Percentiles rank a stretch among this genome's conserved stretches.
phyloP scores from a whole-genome alignment of 192 early-diverging fungal genomes.

The Powellomyces hirtus region DNA sequence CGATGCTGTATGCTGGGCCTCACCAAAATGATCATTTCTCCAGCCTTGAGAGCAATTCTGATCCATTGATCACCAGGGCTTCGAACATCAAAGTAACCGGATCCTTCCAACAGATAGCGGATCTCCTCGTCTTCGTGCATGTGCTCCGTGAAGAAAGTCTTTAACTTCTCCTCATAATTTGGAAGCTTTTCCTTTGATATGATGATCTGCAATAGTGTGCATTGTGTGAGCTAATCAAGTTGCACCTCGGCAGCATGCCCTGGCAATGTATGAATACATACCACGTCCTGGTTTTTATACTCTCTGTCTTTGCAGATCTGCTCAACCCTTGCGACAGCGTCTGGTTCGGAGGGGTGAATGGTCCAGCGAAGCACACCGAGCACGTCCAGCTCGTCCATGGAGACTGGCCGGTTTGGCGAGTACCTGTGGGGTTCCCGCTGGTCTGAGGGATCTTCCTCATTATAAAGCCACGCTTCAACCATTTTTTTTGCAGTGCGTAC shows the following conservation, averaged over 20 bases:
- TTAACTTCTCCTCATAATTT: constrained; percentile 90
- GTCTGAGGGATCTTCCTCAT: constrained; percentile 65
- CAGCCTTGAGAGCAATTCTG: constrained; percentile 68
- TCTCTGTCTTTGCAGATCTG: constrained; percentile 66
- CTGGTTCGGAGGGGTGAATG: constrained; percentile 53
- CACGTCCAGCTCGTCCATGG: constrained; percentile 59
- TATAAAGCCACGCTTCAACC: constrained; percentile 56
- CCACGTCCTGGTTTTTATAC: constrained; percentile 92
- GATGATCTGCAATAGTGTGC: constrained; percentile 55
- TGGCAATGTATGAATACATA: constrained; percentile 26
- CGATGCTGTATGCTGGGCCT: too few relatives aligned
- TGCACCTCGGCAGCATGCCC: not conserved
- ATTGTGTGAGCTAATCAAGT: not conserved
- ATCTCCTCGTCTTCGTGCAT: constrained; percentile 98
- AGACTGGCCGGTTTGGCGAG: constrained; percentile 57
- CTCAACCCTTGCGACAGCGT: constrained; percentile 60
- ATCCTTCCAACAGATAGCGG: constrained; percentile 83
- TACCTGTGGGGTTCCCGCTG: constrained; percentile 81
- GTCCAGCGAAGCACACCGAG: constrained; percentile 77
- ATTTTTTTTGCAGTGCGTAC: too few relatives aligned
- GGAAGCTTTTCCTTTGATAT: constrained; percentile 78
- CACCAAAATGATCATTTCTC: constrained; percentile 86
- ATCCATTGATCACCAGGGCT: constrained; percentile 65
- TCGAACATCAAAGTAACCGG: constrained; percentile 83
- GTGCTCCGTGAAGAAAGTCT: constrained; percentile 61